These are phyloP conservation scores for Leccinum huronense DNA, from an alignment of 1,284 basidiomycete genomes.

Conservation along the genomic window DNA sequence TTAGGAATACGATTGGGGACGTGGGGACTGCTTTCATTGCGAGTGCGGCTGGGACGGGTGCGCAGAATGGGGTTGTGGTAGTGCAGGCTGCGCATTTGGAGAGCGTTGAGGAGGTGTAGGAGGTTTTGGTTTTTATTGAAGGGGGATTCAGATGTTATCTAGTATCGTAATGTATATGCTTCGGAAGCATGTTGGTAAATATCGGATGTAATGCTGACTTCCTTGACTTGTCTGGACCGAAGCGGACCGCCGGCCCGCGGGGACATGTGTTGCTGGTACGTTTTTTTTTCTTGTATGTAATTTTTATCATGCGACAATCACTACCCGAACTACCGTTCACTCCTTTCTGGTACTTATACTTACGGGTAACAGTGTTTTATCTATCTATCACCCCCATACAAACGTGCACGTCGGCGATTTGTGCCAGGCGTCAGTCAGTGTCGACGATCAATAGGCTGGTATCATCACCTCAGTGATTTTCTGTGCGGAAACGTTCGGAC, in stretches of 20 bases:
- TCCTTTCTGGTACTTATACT: background rate
- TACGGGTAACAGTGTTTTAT: background rate
- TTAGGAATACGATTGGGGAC: slow-evolving; percentile 76
- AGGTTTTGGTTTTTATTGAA: background rate
- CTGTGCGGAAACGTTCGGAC: background rate
- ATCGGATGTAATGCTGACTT: background rate
- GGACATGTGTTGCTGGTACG: background rate
- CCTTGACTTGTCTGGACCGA: background rate
- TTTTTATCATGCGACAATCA: background rate
- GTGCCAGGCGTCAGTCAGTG: background rate
- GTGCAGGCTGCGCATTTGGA: slow-evolving; percentile 19
- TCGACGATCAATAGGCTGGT: background rate
- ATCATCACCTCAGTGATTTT: background rate
- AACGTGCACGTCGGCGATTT: slow-evolving; percentile 11
- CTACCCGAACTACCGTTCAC: background rate
- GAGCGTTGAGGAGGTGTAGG: slow-evolving; percentile 9
- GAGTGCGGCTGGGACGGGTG: slow-evolving; percentile 26
- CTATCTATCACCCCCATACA: background rate
- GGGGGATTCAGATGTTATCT: background rate
- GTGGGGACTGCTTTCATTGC: slow-evolving; percentile 63
- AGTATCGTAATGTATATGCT: background rate
- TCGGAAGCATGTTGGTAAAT: too few species aligned
- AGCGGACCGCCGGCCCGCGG: background rate
- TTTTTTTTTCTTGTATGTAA: background rate
- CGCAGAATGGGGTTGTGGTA: slow-evolving; percentile 28